These are phyloP conservation scores for Phalaenopsis hybrid DNA, from an alignment of 116 monocot genomes.

Conservation along the genomic window DNA sequence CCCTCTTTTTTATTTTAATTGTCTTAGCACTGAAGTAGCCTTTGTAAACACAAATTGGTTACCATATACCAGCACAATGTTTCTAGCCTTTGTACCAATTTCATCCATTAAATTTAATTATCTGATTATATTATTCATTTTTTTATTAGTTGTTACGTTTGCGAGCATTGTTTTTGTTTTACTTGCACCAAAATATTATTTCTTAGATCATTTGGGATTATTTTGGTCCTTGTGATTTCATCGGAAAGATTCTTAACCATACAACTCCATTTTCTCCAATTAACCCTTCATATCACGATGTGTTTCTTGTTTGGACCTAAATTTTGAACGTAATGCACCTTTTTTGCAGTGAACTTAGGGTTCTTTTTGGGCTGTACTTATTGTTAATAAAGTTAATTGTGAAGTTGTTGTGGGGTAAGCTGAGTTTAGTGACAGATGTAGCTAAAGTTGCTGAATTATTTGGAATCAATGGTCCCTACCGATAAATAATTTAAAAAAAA, in stretches of 20 bases:
- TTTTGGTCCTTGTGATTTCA: not conserved
- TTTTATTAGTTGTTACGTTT: not conserved
- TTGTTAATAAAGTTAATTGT: not conserved
- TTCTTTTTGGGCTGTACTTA: not conserved
- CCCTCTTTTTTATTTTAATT: no score
- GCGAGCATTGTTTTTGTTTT: not conserved
- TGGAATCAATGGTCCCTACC: not conserved
- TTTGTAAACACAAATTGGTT: no score
- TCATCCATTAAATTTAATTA: not conserved
- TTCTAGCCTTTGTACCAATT: no score
- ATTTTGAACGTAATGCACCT: not conserved
- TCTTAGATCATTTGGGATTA: not conserved
- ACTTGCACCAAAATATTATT: not conserved
- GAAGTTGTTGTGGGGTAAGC: not conserved
- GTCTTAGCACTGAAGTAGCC: no score
- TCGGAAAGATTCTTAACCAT: not conserved
- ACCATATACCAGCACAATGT: no score
- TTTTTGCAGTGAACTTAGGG: not conserved
- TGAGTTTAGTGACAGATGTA: no score
- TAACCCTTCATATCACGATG: not conserved
- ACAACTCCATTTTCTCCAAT: not conserved
- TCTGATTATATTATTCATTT: not conserved
- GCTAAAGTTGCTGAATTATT: not conserved
- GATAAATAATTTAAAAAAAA: no score
- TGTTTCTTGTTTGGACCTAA: not conserved